Evolutionary conservation across 768 basidiomycete genomes (phyloP).

Genomic region (Cystobasidium ongulense): DNA sequence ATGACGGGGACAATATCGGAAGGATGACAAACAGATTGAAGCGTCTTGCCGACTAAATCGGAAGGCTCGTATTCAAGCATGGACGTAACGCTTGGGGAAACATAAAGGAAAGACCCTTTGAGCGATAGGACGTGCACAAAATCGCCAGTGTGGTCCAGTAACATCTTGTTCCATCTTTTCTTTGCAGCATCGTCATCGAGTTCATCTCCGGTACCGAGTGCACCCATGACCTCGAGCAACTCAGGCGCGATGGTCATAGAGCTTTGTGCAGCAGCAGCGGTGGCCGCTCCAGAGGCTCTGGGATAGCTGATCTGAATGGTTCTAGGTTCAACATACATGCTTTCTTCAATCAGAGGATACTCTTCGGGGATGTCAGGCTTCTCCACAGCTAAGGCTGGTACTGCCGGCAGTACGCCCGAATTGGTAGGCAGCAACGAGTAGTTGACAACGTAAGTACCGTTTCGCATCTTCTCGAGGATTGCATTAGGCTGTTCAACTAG

Average conservation of each 20-base stretch:
- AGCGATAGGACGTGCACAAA: constrained; percentile 84
- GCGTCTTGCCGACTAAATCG: constrained; percentile 68
- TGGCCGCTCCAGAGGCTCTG: not conserved
- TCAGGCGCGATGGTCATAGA: constrained; percentile 34
- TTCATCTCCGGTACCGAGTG: constrained; percentile 34
- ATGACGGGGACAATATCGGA: constrained; percentile 83
- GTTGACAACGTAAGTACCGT: constrained; percentile 65
- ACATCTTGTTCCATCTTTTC: constrained; percentile 46
- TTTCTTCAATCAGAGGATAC: not conserved
- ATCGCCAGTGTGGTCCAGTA: constrained; percentile 53
- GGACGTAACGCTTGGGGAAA: constrained; percentile 67
- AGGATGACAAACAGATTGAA: constrained; percentile 76
- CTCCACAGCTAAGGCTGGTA: not conserved
- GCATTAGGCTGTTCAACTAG: constrained; percentile 74
- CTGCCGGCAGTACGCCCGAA: constrained; percentile 4
- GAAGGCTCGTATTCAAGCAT: constrained; percentile 79
- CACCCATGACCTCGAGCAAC: constrained; percentile 37
- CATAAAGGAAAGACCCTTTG: constrained; percentile 86
- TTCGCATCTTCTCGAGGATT: constrained; percentile 59
- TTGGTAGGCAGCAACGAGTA: constrained; percentile 45
- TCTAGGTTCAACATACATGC: constrained; percentile 1
- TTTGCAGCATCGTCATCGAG: constrained; percentile 44
- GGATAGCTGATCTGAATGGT: constrained; percentile 2
- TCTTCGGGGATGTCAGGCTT: constrained; percentile 1
- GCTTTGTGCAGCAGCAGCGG: constrained; percentile 34